Conservation (phyloP, 139 green algal genomes). For the Chlorella sp. region DNA sequence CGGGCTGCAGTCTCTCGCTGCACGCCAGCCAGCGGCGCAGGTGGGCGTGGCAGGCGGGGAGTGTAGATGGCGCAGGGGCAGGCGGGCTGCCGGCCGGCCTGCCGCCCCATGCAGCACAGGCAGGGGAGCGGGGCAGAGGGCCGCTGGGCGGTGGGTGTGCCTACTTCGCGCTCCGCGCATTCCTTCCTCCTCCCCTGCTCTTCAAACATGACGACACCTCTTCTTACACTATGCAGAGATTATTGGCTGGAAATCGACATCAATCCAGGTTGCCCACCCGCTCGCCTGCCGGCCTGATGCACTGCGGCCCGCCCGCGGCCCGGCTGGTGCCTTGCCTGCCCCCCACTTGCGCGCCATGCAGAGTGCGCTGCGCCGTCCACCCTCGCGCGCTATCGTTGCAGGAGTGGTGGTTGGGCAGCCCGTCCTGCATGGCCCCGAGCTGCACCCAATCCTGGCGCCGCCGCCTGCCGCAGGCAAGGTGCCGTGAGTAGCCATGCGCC, state of each 20-base stretch:
- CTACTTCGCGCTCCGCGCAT: no score
- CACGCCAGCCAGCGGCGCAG: conserved; percentile 16
- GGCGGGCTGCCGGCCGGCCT: neutral
- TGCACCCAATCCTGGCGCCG: no score
- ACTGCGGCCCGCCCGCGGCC: no score
- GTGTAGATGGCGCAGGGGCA: neutral
- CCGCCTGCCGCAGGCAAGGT: no score
- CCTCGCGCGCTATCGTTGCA: no score
- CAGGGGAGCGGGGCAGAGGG: no score
- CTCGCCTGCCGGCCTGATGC: neutral
- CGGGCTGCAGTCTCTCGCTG: conserved; percentile 42
- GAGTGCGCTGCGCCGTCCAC: no score
- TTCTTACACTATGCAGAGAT: conserved; percentile 19
- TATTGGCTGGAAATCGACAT: conserved; percentile 54
- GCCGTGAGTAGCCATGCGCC: no score
- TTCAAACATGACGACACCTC: neutral
- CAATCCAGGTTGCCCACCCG: neutral
- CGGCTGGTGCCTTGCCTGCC: no score
- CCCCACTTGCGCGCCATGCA: no score
- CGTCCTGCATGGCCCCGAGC: no score
- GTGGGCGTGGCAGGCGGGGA: neutral
- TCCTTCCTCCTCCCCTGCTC: neutral
- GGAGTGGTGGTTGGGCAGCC: no score
- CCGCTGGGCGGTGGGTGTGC: neutral
- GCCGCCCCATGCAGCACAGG: neutral